Evolutionary conservation across 2,329 filamentous ascomycete genomes (phyloP).

Genomic region (Alternaria arborescens): DNA sequence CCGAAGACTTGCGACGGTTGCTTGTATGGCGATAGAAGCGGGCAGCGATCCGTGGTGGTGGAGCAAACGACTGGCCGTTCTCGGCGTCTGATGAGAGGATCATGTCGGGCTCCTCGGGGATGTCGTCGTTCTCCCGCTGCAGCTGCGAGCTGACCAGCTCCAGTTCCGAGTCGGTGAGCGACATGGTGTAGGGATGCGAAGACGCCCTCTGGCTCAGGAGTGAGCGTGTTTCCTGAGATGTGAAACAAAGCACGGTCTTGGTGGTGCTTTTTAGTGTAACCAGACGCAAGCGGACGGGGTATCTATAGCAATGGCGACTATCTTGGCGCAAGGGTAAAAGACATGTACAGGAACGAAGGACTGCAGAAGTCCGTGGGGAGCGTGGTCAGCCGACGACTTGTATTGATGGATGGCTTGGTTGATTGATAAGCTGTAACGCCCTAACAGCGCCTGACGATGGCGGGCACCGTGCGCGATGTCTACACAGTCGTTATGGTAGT

Average conservation of each 20-base stretch:
- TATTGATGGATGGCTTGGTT: slow-evolving; percentile 10
- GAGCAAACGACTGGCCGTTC: slow-evolving; percentile 61
- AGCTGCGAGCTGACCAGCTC: slow-evolving; percentile 42
- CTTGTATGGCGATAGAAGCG: slow-evolving; percentile 75
- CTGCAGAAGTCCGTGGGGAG: slow-evolving; percentile 15
- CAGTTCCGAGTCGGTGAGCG: slow-evolving; percentile 46
- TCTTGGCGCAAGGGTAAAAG: slow-evolving; percentile 27
- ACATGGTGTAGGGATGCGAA: slow-evolving; percentile 28
- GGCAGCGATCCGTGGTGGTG: slow-evolving; percentile 78
- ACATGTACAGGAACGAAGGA: slow-evolving; percentile 33
- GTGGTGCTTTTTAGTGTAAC: slow-evolving; percentile 28
- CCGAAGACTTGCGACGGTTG: slow-evolving; percentile 75
- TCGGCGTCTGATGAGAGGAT: slow-evolving; percentile 51
- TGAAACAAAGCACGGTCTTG: slow-evolving; percentile 47
- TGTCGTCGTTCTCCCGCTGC: slow-evolving; percentile 48
- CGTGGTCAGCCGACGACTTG: slow-evolving; percentile 7
- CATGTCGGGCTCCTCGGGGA: slow-evolving; percentile 54
- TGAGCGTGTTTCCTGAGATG: slow-evolving; percentile 18
- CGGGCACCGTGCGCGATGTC: slow-evolving; percentile 19
- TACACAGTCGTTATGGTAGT: slow-evolving; percentile 17
- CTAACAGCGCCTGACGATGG: slow-evolving; percentile 5
- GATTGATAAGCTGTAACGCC: slow-evolving; percentile 20
- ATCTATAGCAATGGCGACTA: slow-evolving; percentile 15
- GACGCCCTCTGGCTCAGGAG: slow-evolving; percentile 14
- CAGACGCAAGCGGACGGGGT: slow-evolving; percentile 29